These are phyloP conservation scores for Sutorius eximius DNA, from an alignment of 1,284 basidiomycete species.

Conservation along the genomic window DNA sequence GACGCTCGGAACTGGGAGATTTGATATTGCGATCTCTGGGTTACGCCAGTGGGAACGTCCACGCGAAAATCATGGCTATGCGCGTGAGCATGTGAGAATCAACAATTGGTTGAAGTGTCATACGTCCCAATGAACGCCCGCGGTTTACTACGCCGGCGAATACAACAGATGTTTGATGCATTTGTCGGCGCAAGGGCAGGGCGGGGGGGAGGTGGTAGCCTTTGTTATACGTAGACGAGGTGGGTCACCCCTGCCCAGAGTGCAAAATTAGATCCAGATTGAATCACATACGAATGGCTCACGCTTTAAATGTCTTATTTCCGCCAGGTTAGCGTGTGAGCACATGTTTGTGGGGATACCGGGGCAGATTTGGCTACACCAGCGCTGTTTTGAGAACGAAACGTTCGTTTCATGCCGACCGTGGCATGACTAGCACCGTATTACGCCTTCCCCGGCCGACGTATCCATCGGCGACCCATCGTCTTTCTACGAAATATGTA, in stretches of 20 bases:
- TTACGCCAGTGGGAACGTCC: conserved; percentile 12
- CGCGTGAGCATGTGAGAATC: conserved; percentile 3
- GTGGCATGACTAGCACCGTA: neutral
- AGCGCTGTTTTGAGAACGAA: conserved; percentile 14
- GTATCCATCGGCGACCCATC: neutral
- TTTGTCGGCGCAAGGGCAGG: neutral
- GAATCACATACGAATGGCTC: conserved; percentile 1
- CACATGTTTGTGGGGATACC: neutral
- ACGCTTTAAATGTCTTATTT: conserved; percentile 8
- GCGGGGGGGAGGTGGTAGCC: neutral
- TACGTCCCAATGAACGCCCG: neutral
- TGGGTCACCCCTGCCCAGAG: neutral
- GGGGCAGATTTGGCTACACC: neutral
- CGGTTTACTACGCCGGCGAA: neutral
- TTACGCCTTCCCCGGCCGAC: neutral
- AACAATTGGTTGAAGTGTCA: conserved; percentile 2
- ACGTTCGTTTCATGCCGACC: conserved; percentile 22
- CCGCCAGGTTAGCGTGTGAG: conserved; percentile 9
- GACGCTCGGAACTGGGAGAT: conserved; percentile 13
- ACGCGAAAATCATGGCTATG: conserved; percentile 13
- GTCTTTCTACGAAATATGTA: neutral
- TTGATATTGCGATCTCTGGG: conserved; percentile 12
- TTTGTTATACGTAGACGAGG: neutral
- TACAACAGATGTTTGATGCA: neutral
- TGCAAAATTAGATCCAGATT: neutral